Base-by-base conservation (phyloP, 768 basidiomycete genomes). In the Punctularia strigosozonata region DNA sequence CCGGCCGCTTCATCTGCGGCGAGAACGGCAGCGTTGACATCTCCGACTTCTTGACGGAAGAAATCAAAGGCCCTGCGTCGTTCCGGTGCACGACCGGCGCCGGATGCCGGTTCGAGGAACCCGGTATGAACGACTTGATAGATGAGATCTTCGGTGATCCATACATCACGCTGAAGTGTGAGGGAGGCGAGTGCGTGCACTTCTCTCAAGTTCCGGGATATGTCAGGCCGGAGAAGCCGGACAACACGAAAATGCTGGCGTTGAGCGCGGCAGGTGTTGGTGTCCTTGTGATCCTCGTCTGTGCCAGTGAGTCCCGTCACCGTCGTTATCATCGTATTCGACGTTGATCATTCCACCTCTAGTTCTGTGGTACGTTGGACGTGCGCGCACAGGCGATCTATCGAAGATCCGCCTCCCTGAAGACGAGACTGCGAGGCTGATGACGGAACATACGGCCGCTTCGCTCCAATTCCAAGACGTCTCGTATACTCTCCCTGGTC, bases 131-230 rank as follows among this genome's bases (percentile, higher is more conserved):
- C 51, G 69, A 80, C 23, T 72, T 99, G 38, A 98, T 99, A 59
- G 76, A 82, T 52, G 79, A 82, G 44, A 80, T 99, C 48, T 98
- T 99, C 47, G 95, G 87, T 2, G 95, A 99, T 55, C 68, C 65
- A 1, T 85, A 78, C 52, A 99, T 99, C 52, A 83, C 88, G 2
- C 68, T 98, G 37, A 57, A 77, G 25, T 98, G 95, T 48, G 63
- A 82, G 1, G 79, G 86, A 4, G 94, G 95, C 17, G 95, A 98
- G 61, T 98, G 95, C 53, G 53, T 99, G 53, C 87, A 94, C 51
- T 88, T 78, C 49, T 87, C 85, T 0, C 85, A 90, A 57, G 91
- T 97, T 5, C 95, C 94, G 2, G 91, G 91, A n/a, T 95, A 90
- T 49, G 63, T 69, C 30, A 67, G 65, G 22, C 91, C 91, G 2